Conservation (phyloP, 805 yeast species). For the Kodamaea restingae region DNA sequence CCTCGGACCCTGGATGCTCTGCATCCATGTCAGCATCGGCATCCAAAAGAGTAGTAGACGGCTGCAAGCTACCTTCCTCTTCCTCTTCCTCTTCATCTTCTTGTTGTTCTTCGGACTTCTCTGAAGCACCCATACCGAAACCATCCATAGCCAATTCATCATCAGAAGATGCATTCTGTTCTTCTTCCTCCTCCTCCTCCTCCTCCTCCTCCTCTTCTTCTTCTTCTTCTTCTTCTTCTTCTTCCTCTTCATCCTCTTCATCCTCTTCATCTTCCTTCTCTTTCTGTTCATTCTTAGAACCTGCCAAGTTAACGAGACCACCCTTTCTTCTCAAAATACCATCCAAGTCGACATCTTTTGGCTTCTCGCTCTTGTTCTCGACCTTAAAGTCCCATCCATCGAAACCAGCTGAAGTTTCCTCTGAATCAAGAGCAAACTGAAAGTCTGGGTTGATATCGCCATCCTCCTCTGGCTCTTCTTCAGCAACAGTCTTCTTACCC, state of each 20-base stretch:
- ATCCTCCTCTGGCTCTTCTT: conserved; percentile 38
- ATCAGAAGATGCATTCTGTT: conserved; percentile 28
- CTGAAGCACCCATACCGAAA: conserved; percentile 46
- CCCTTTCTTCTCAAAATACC: conserved; percentile 84
- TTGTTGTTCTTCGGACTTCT: conserved; percentile 29
- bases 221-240: conserved; percentile 24
- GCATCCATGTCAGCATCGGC: conserved; percentile 17
- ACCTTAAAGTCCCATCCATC: conserved; percentile 85
- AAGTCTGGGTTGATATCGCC: conserved; percentile 70
- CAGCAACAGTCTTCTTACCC: conserved; percentile 21
- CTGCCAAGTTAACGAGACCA: conserved; percentile 54
- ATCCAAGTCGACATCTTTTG: conserved; percentile 70
- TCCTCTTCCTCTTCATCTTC: conserved; percentile 24
- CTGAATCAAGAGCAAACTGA: conserved; percentile 62
- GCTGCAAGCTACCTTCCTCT: conserved; percentile 22
- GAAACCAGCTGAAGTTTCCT: conserved; percentile 43
- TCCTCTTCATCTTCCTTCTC: conserved; percentile 15
- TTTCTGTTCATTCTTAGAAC: conserved; percentile 21
- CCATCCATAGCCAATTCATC: conserved; percentile 44
- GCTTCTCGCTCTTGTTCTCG: conserved; percentile 28
- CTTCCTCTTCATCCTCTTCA: conserved; percentile 22
- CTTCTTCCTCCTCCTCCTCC: conserved; percentile 33
- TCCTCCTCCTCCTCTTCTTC: conserved; percentile 22
- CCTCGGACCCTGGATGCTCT: conserved; percentile 15
- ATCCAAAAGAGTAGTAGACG: conserved; percentile 3